phyloP scores from a whole-genome alignment of 148 eudicot genomes.

The Rhododendron ferrugineum region DNA sequence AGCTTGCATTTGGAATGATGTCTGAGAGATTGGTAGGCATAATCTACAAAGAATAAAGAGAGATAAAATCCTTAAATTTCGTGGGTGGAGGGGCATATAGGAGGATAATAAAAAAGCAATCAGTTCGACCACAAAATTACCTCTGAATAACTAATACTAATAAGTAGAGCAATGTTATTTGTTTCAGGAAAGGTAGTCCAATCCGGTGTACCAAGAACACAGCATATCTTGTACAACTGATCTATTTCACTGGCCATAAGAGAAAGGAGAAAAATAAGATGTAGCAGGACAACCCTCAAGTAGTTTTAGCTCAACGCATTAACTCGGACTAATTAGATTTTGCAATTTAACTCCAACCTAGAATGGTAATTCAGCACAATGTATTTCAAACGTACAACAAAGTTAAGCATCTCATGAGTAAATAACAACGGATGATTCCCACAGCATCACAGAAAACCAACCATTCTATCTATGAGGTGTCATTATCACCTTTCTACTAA shows the following conservation, averaged over 20 bases:
- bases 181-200: constrained; percentile 61
- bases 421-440: neutral
- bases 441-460: neutral
- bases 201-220: constrained; percentile 83
- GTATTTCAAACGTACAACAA: neutral
- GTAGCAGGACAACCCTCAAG: neutral
- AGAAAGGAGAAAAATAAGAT: constrained; percentile 1
- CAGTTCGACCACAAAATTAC: constrained; percentile 31
- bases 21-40: constrained; percentile 59
- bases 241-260: constrained; percentile 73
- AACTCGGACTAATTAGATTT: neutral
- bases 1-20: constrained; percentile 71
- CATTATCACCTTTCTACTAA: neutral
- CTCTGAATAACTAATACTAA: constrained; percentile 54
- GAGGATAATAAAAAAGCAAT: neutral
- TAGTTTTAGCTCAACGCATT: neutral
- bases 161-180: constrained; percentile 46
- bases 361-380: neutral
- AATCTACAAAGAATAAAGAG: constrained; percentile 32
- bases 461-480: constrained; percentile 2
- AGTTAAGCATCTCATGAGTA: neutral
- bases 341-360: neutral
- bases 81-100: neutral
- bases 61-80: constrained; percentile 1
- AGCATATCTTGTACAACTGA: constrained; percentile 85